Evolutionary conservation across 352 stramenopile species (phyloP).

Genomic region (Pythium dissotocum): DNA sequence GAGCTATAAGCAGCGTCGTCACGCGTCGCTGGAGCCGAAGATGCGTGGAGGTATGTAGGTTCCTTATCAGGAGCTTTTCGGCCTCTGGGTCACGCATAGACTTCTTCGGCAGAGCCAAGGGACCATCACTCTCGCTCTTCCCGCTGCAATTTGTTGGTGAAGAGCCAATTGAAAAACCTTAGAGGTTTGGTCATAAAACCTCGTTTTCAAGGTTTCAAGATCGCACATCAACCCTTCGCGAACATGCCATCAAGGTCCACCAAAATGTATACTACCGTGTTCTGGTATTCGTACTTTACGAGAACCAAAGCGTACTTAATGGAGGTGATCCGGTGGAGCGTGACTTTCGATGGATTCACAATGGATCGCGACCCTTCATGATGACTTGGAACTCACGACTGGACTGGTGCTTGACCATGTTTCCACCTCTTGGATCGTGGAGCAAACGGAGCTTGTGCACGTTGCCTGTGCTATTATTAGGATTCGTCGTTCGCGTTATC

Average conservation of each 20-base stretch:
- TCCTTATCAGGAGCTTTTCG: neutral
- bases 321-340: neutral
- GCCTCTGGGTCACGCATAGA: neutral
- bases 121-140: constrained; percentile 19
- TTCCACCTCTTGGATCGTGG: neutral
- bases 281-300: no score
- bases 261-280: no score
- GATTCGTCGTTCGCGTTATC: neutral
- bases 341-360: constrained; percentile 10
- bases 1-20: neutral
- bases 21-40: neutral
- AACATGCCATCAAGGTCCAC: neutral
- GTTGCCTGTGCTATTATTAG: constrained; percentile 24
- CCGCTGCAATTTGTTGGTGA: constrained; percentile 3
- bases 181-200: neutral
- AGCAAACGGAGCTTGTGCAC: neutral
- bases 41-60: neutral
- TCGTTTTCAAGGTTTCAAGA: neutral
- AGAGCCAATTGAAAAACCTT: constrained; percentile 18
- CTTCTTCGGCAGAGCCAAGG: neutral
- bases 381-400: neutral
- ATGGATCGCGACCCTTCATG: constrained; percentile 20
- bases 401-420: neutral
- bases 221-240: neutral
- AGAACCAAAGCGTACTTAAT: neutral